A percentile compares a stretch with the other conserved stretches of the same genome.
These are phyloP conservation scores for Podospora pseudopauciseta DNA, from an alignment of 495 filamentous ascomycete species.

Conservation along the genomic window DNA sequence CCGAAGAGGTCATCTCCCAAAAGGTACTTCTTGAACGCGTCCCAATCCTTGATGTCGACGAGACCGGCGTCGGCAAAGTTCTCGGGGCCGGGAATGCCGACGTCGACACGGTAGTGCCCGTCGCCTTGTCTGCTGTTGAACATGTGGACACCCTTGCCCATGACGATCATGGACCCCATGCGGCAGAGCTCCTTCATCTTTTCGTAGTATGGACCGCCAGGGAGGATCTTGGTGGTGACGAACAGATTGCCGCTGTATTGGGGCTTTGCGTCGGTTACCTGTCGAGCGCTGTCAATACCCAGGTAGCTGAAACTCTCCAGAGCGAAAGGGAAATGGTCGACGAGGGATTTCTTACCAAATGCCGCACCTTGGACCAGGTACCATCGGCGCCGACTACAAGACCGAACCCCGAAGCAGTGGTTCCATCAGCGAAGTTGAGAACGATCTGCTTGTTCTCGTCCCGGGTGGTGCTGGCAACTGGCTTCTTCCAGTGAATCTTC, in stretches of 20 bases:
- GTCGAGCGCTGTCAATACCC: neutral
- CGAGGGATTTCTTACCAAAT: constrained; percentile 21
- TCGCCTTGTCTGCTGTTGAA: constrained; percentile 28
- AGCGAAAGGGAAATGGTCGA: too few relatives aligned
- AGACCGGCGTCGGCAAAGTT: constrained; percentile 9
- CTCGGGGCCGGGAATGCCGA: constrained; percentile 25
- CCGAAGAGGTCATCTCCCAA: too few relatives aligned
- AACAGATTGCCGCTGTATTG: neutral
- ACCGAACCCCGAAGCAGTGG: constrained; percentile 25
- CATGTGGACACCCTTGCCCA: constrained; percentile 21
- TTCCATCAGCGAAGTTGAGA: constrained; percentile 24
- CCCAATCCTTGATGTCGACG: neutral
- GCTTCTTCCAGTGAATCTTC: constrained; percentile 4
- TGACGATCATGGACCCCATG: constrained; percentile 19
- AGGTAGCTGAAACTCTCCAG: too few relatives aligned
- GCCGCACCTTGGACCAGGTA: constrained; percentile 36
- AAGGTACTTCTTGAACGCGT: too few relatives aligned
- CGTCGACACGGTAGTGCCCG: constrained; percentile 30
- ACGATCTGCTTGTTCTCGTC: neutral
- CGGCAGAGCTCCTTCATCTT: too few relatives aligned
- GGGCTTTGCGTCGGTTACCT: neutral
- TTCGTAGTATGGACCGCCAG: too few relatives aligned
- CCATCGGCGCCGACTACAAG: constrained; percentile 38
- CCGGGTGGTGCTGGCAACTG: neutral
- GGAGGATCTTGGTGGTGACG: neutral